These are phyloP conservation scores for Aspergillus thermomutatus DNA, from an alignment of 2,329 filamentous ascomycete species.

Conservation along the genomic window DNA sequence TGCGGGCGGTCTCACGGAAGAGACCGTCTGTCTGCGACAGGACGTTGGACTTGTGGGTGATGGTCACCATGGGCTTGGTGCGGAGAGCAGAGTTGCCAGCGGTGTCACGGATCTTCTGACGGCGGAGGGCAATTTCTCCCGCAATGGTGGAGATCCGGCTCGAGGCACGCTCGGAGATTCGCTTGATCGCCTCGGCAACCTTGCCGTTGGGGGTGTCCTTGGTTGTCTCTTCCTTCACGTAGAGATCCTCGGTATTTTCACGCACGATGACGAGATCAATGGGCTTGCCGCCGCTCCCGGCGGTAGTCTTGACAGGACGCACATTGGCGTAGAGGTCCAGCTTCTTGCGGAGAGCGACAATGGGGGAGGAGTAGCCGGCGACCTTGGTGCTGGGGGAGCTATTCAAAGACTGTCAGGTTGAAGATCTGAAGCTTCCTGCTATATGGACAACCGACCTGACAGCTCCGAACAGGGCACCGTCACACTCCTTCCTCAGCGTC, in stretches of 20 bases:
- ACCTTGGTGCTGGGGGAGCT: constrained; percentile 84
- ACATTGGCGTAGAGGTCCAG: constrained; percentile 97
- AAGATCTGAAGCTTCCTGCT: not conserved
- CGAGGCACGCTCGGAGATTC: constrained; percentile 82
- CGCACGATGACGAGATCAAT: constrained; percentile 98
- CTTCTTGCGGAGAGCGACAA: constrained; percentile 92
- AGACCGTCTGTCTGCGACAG: constrained; percentile 94
- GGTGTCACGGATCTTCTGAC: constrained; percentile 72
- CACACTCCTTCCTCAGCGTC: constrained; percentile 83
- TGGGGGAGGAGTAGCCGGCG: constrained; percentile 92
- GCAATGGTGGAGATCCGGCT: constrained; percentile 88
- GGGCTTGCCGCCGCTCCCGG: constrained; percentile 50
- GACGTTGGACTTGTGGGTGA: constrained; percentile 98
- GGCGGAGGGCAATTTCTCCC: constrained; percentile 84
- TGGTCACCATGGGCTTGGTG: constrained; percentile 73
- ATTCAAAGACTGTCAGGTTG: not conserved
- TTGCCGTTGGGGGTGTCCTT: constrained; percentile 68
- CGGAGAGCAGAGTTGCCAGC: constrained; percentile 52
- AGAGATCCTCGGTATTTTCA: constrained; percentile 98
- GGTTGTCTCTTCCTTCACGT: constrained; percentile 94
- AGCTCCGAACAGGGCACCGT: constrained; percentile 93
- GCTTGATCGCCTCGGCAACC: constrained; percentile 96
- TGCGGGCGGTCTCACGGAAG: constrained; percentile 77
- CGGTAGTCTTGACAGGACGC: constrained; percentile 83
- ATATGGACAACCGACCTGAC: constrained; percentile 57